Conservation (phyloP, 225 moss, liverwort and hornwort genomes). For the Polytrichum formosum region DNA sequence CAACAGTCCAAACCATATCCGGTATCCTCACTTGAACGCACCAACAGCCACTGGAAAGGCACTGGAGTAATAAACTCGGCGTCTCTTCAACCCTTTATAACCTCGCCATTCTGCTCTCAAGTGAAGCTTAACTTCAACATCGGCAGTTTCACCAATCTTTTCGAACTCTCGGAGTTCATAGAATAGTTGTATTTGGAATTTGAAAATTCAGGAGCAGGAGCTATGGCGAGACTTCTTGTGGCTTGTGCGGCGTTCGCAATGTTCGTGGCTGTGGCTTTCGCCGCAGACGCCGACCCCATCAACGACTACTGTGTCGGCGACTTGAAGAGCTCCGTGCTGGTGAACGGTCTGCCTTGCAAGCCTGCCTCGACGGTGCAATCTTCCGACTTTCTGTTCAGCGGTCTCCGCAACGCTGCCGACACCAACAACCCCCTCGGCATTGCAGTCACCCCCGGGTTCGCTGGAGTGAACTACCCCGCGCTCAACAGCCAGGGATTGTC, state of each 20-base stretch:
- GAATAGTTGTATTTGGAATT: no score
- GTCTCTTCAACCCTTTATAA: no score
- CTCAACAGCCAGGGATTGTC: conserved; percentile 22
- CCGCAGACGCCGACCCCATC: conserved; percentile 12
- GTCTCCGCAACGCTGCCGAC: conserved; percentile 9
- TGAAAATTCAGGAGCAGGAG: background rate
- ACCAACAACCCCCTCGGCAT: conserved; percentile 20
- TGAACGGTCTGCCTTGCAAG: conserved; percentile 34
- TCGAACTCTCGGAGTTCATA: no score
- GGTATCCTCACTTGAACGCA: no score
- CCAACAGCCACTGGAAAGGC: no score
- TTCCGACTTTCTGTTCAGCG: conserved; percentile 17
- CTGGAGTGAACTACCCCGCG: conserved; percentile 24
- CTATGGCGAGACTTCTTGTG: conserved; percentile 15
- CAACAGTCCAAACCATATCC: no score
- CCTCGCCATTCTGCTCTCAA: no score
- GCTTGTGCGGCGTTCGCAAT: conserved; percentile 1
- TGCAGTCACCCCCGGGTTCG: conserved; percentile 27
- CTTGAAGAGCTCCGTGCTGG: background rate
- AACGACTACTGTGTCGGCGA: conserved; percentile 37
- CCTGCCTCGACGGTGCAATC: background rate
- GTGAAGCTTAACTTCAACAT: fast-evolving
- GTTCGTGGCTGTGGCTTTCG: conserved; percentile 5
- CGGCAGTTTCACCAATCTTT: no score
- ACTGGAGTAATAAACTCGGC: no score